These are phyloP conservation scores for Didymella sp. DNA, from an alignment of 2,329 filamentous ascomycete genomes.

Conservation along the genomic window DNA sequence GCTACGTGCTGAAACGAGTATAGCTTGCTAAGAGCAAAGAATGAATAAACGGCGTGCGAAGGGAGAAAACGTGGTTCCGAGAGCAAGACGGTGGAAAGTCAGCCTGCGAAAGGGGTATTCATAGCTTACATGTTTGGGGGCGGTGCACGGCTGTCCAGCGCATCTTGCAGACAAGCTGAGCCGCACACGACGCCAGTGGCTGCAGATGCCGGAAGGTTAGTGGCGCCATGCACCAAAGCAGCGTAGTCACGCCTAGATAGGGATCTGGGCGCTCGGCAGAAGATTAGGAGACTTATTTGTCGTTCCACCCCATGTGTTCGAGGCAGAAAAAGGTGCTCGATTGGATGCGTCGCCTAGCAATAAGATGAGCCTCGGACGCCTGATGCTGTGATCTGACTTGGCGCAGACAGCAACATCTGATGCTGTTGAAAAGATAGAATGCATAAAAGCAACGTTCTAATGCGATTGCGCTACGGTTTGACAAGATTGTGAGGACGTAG, in stretches of 20 bases:
- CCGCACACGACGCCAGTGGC: constrained; percentile 20
- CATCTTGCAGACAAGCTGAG: constrained; percentile 24
- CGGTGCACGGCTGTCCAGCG: constrained; percentile 18
- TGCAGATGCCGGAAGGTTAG: constrained; percentile 5
- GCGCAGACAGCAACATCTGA: neutral
- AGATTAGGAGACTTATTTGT: neutral
- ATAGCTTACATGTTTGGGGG: constrained; percentile 8
- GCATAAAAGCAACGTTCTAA: neutral
- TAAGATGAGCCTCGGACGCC: neutral
- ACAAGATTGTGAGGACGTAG: neutral
- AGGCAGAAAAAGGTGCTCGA: neutral
- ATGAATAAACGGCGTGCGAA: neutral
- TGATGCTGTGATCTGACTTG: neutral
- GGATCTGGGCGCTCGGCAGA: neutral
- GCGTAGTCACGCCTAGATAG: constrained; percentile 2
- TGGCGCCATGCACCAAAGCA: neutral
- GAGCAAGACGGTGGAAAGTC: neutral
- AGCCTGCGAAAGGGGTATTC: neutral
- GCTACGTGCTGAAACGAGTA: neutral
- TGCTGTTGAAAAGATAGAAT: neutral
- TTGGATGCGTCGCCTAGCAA: neutral
- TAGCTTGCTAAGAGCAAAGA: neutral
- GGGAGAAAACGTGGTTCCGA: neutral
- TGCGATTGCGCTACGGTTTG: neutral
- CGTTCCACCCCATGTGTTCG: neutral